A percentile compares a stretch with the other conserved stretches of the same genome.
Conservation (phyloP, 805 yeast species). For the Spathaspora arborariae region DNA sequence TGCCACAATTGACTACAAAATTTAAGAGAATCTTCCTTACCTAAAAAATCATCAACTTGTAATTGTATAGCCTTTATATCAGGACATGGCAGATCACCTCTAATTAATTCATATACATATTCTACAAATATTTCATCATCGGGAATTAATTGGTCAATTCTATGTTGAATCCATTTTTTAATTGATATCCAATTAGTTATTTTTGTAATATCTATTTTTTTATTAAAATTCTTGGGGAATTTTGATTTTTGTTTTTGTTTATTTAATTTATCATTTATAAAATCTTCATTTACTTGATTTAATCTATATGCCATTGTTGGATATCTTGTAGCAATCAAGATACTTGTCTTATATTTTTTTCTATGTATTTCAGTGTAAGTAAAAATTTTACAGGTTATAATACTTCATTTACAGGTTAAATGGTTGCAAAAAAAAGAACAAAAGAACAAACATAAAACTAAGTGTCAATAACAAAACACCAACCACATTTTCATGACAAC, state of each 20-base stretch:
- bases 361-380: neutral
- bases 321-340: no score
- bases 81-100: slow-evolving; percentile 25
- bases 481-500: neutral
- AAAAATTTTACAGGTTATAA: neutral
- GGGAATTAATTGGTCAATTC: slow-evolving; percentile 35
- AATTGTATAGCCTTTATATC: slow-evolving; percentile 37
- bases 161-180: slow-evolving; percentile 34
- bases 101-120: slow-evolving; percentile 41
- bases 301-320: slow-evolving; percentile 20
- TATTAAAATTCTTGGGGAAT: slow-evolving; percentile 34
- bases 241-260: slow-evolving; percentile 15
- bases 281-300: slow-evolving; percentile 14
- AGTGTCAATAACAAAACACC: neutral
- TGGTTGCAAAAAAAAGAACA: slow-evolving; percentile 5
- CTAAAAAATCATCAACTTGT: slow-evolving; percentile 45
- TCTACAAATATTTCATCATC: slow-evolving; percentile 51
- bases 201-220: slow-evolving; percentile 24
- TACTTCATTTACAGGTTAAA: slow-evolving; percentile 1
- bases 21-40: slow-evolving; percentile 31
- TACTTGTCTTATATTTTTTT: neutral
- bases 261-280: slow-evolving; percentile 8
- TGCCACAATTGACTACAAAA: slow-evolving; percentile 46
- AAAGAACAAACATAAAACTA: neutral
- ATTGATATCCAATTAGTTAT: slow-evolving; percentile 35